phyloP scores from a whole-genome alignment of 2,329 filamentous ascomycete genomes.

The Lecanicillium sp. region DNA sequence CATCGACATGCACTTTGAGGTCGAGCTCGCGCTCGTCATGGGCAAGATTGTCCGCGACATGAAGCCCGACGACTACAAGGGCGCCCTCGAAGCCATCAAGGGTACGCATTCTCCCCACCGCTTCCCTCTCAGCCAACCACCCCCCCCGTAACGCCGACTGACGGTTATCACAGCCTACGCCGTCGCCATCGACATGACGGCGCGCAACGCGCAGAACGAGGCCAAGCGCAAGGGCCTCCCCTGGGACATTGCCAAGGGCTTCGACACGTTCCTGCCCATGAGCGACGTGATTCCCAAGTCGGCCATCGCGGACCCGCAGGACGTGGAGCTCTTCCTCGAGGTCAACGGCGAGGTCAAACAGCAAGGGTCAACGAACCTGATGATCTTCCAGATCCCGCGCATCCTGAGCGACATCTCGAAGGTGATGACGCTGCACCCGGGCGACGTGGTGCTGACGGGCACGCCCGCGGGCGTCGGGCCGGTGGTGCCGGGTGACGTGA shows the following conservation, averaged over 20 bases:
- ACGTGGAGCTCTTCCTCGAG: conserved; percentile 76
- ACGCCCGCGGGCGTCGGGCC: conserved; percentile 93
- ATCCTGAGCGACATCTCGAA: conserved; percentile 86
- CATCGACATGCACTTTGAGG: conserved; percentile 86
- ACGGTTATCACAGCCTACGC: conserved; percentile 61
- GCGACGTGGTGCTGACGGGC: conserved; percentile 92
- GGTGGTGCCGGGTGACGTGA: conserved; percentile 78
- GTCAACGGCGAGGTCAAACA: conserved; percentile 78
- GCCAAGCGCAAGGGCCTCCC: conserved; percentile 95
- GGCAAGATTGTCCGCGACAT: conserved; percentile 75
- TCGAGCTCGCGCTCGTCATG: conserved; percentile 87
- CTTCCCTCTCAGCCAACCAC: background rate
- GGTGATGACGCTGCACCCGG: conserved; percentile 89
- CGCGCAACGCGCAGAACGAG: conserved; percentile 89
- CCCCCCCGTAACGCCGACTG: background rate
- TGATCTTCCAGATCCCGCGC: conserved; percentile 87
- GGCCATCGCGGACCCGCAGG: conserved; percentile 78
- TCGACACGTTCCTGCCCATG: conserved; percentile 93
- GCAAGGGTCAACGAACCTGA: conserved; percentile 82
- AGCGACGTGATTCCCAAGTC: conserved; percentile 74
- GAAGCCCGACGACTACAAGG: conserved; percentile 63
- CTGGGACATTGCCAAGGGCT: conserved; percentile 95
- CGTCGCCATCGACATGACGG: conserved; percentile 94
- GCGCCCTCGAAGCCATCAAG: conserved; percentile 76
- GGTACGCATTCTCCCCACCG: conserved; percentile 42